Evolutionary conservation across 1,139 yeast genomes (phyloP).

Genomic region (Sugiyamaella xylanicola): DNA sequence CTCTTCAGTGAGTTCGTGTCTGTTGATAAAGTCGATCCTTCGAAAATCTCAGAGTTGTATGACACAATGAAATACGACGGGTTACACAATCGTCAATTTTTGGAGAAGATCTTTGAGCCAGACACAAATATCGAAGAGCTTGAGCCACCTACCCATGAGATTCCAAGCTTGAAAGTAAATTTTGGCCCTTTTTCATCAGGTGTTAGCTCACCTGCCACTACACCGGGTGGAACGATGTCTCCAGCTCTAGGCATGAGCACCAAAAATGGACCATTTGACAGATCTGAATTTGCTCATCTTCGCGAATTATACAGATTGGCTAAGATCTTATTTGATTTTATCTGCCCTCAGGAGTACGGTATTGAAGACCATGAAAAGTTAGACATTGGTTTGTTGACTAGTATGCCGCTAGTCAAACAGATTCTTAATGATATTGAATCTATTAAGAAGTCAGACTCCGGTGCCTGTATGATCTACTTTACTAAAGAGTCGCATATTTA

Average conservation of each 20-base stretch:
- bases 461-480: conserved; percentile 86
- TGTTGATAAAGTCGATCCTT: conserved; percentile 96
- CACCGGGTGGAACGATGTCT: conserved; percentile 18
- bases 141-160: conserved; percentile 41
- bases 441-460: conserved; percentile 74
- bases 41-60: conserved; percentile 92
- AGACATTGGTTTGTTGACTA: conserved; percentile 92
- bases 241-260: conserved; percentile 14
- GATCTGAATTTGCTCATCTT: conserved; percentile 73
- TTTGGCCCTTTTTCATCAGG: conserved; percentile 24
- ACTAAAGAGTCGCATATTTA: conserved; percentile 97
- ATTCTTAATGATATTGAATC: conserved; percentile 77
- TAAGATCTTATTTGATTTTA: conserved; percentile 92
- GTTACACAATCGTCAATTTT: conserved; percentile 85
- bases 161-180: conserved; percentile 45
- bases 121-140: conserved; percentile 47
- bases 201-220: conserved; percentile 12
- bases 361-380: conserved; percentile 93
- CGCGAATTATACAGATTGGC: conserved; percentile 88
- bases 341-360: conserved; percentile 98
- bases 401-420: conserved; percentile 90
- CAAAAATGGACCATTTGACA: conserved; percentile 61
- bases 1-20: conserved; percentile 88
- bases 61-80: conserved; percentile 99
- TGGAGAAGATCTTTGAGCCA: conserved; percentile 79